Evolutionary conservation across 2,329 filamentous ascomycete genomes (phyloP).

Genomic region (Clarireedia hainanense): DNA sequence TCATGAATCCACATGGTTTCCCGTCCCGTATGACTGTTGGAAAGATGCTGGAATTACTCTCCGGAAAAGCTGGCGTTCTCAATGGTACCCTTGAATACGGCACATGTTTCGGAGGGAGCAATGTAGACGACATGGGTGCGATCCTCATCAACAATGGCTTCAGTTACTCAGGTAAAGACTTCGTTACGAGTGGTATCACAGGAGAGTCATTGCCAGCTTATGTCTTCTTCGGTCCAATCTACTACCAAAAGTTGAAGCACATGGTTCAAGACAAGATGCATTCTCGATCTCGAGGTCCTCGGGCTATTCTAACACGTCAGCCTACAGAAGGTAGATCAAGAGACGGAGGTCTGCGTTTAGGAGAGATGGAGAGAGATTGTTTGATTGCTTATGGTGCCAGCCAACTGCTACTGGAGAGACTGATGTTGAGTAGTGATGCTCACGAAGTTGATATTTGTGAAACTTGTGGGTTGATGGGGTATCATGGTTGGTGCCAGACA

Average conservation of each 20-base stretch:
- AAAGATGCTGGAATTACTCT: conserved; percentile 91
- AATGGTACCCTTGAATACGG: conserved; percentile 84
- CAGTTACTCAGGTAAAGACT: conserved; percentile 95
- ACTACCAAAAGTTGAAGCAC: conserved; percentile 99
- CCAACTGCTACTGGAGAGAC: conserved; percentile 81
- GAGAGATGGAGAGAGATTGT: conserved; percentile 99
- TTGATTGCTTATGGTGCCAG: conserved; percentile 93
- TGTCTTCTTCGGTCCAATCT: conserved; percentile 97
- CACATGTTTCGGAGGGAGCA: conserved; percentile 76
- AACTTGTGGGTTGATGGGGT: conserved; percentile 89
- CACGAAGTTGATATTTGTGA: conserved; percentile 92
- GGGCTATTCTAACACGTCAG: conserved; percentile 87
- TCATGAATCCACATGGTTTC: conserved; percentile 99
- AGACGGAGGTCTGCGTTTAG: conserved; percentile 84
- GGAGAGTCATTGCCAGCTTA: conserved; percentile 91
- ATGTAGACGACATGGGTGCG: conserved; percentile 80
- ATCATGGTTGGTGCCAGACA: conserved; percentile 88
- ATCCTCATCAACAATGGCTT: conserved; percentile 84
- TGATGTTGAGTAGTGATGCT: conserved; percentile 92
- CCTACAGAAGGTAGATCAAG: conserved; percentile 92
- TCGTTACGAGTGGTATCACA: conserved; percentile 89
- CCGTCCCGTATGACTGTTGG: conserved; percentile 99
- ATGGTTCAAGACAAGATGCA: conserved; percentile 99
- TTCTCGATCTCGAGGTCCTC: conserved; percentile 80
- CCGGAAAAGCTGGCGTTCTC: conserved; percentile 87